A percentile compares a stretch with the other conserved stretches of the same genome.
phyloP scores from a whole-genome alignment of 164 flowering plant genomes.

The Nymphaea thermarum region DNA sequence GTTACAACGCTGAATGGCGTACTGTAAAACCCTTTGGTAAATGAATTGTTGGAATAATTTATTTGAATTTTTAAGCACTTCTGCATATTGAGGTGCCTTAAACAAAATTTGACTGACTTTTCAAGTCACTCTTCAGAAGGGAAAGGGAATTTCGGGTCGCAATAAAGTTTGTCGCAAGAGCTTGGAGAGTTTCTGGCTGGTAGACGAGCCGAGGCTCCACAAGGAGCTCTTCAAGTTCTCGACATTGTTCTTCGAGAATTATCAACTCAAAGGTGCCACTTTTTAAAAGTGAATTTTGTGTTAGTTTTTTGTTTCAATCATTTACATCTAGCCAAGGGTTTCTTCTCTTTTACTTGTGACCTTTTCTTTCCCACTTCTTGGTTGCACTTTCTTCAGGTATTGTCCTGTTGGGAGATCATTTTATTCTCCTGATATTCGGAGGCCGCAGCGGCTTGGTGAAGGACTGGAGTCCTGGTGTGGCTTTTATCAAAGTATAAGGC shows the following conservation, averaged over 20 bases:
- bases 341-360: background rate
- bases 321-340: too few relatives aligned
- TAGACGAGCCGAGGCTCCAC: slow-evolving; percentile 74
- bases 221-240: slow-evolving; percentile 75
- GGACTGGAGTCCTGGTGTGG: slow-evolving; percentile 94
- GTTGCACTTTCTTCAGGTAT: slow-evolving; percentile 26
- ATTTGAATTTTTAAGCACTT: background rate
- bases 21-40: background rate
- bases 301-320: too few relatives aligned
- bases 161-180: slow-evolving; percentile 67
- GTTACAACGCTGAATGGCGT: too few relatives aligned
- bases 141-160: slow-evolving; percentile 42
- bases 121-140: slow-evolving; percentile 32
- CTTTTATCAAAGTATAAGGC: slow-evolving; percentile 91
- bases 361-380: slow-evolving; percentile 4
- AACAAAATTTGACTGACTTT: background rate
- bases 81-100: background rate
- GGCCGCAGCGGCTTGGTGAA: slow-evolving; percentile 73
- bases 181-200: slow-evolving; percentile 79
- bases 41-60: background rate
- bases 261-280: slow-evolving; percentile 45
- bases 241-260: slow-evolving; percentile 85
- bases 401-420: slow-evolving; percentile 82
- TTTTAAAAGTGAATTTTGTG: background rate
- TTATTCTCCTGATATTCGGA: slow-evolving; percentile 60